Conservation (phyloP, 345 rosid species). For the Hibiscus tridactylites region DNA sequence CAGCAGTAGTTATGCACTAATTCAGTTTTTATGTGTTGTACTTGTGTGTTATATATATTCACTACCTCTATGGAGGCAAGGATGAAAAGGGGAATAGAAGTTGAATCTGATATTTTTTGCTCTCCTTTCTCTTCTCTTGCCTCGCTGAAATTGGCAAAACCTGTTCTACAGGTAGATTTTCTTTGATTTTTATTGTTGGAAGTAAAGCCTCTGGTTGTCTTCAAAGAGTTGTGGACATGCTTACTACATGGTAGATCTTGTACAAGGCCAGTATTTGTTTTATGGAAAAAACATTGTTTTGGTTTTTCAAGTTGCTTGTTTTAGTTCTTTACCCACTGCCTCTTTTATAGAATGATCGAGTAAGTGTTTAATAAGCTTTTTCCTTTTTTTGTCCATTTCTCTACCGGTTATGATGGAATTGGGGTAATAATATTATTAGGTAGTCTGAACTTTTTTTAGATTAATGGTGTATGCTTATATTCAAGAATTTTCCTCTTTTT, state of each 20-base stretch:
- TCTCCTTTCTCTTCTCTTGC: not conserved
- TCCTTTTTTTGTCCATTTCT: not conserved
- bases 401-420: not conserved
- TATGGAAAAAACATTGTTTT: not conserved
- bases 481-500: not conserved
- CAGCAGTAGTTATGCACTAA: not conserved
- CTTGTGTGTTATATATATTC: not conserved
- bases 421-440: not conserved
- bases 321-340: not conserved
- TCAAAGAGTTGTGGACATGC: not conserved
- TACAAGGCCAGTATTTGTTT: not conserved
- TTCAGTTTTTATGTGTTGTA: not conserved
- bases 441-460: not conserved
- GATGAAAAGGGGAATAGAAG: not conserved
- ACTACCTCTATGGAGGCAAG: not conserved
- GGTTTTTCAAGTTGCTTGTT: not conserved
- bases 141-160: conserved; percentile 1
- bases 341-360: not conserved
- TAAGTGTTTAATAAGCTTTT: not conserved
- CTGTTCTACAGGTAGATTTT: not conserved
- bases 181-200: not conserved
- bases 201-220: not conserved
- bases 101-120: not conserved
- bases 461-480: not conserved
- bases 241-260: no score